A percentile compares a stretch with the other conserved stretches of the same genome.
Evolutionary conservation across 441 rosid species (phyloP).

Genomic region (Biscutella laevigata): DNA sequence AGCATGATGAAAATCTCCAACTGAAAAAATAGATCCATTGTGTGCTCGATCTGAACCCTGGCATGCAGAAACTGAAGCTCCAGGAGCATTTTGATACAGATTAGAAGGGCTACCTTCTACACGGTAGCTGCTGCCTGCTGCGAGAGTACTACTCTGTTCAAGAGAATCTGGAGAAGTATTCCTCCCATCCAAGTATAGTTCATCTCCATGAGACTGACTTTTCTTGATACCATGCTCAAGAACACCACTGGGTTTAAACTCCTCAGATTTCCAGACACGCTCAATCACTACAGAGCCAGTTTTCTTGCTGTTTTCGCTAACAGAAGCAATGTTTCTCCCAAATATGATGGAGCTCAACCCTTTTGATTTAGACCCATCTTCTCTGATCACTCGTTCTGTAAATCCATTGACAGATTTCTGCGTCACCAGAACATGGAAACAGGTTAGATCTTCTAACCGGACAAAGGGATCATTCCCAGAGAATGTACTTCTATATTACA

Average conservation of each 20-base stretch:
- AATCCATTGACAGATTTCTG: conserved; percentile 32
- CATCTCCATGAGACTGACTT: conserved; percentile 65
- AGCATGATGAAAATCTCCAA: conserved; percentile 44
- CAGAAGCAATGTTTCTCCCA: conserved; percentile 27
- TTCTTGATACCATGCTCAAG: conserved; percentile 45
- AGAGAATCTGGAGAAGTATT: conserved; percentile 41
- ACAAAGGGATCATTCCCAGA: conserved; percentile 13
- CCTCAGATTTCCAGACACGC: conserved; percentile 47
- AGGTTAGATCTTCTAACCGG: conserved; percentile 29
- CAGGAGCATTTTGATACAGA: conserved; percentile 25
- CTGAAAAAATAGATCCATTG: conserved; percentile 47
- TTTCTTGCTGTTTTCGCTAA: conserved; percentile 23
- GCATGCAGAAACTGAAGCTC: conserved; percentile 35
- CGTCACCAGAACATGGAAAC: conserved; percentile 35
- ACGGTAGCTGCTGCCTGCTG: conserved; percentile 26
- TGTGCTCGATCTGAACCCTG: conserved; percentile 35
- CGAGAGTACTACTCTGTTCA: conserved; percentile 29
- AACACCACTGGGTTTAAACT: conserved; percentile 28
- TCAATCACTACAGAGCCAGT: conserved; percentile 25
- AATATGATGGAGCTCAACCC: conserved; percentile 27
- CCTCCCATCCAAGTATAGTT: conserved; percentile 40
- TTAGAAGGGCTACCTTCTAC: conserved; percentile 25
- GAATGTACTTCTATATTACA: background rate
- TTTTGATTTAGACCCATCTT: conserved; percentile 24
- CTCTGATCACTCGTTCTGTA: conserved; percentile 32